Percentiles rank a stretch among this genome's conserved stretches.
These are phyloP conservation scores for Penicillium sp. DNA, from an alignment of 2,329 filamentous ascomycete genomes.

Conservation along the genomic window DNA sequence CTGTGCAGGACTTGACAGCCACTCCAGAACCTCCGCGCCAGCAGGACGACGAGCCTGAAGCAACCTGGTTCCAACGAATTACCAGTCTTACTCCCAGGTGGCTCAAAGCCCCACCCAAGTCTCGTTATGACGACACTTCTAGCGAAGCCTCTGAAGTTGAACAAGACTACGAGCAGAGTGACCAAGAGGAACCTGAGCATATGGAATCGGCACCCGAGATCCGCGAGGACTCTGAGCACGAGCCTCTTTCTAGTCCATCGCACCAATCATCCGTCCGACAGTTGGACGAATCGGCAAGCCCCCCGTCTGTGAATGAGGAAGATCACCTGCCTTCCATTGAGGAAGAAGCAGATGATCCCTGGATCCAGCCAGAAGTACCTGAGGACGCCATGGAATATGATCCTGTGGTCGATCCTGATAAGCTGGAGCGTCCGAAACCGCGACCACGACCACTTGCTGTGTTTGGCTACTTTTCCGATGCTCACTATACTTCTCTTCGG, in stretches of 20 bases:
- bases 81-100: slow-evolving; percentile 36
- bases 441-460: slow-evolving; percentile 30
- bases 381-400: background rate
- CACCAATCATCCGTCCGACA: slow-evolving; percentile 12
- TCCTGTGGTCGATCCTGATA: slow-evolving; percentile 10
- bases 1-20: slow-evolving; percentile 14
- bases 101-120: slow-evolving; percentile 32
- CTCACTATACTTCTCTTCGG: slow-evolving; percentile 41
- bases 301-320: slow-evolving; percentile 5
- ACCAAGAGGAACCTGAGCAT: slow-evolving; percentile 17
- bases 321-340: slow-evolving; percentile 6
- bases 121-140: slow-evolving; percentile 16
- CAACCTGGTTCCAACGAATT: slow-evolving; percentile 41
- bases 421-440: slow-evolving; percentile 19
- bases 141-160: slow-evolving; percentile 18
- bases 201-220: slow-evolving; percentile 15
- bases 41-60: slow-evolving; percentile 15
- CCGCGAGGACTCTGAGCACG: slow-evolving; percentile 16
- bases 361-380: slow-evolving; percentile 4
- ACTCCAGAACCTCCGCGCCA: slow-evolving; percentile 25
- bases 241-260: slow-evolving; percentile 11
- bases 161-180: slow-evolving; percentile 16
- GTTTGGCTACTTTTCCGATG: slow-evolving; percentile 44
- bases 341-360: background rate
- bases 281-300: slow-evolving; percentile 10